These are phyloP conservation scores for Capsicum pubescens DNA, from an alignment of 257 asterid species.

Conservation along the genomic window DNA sequence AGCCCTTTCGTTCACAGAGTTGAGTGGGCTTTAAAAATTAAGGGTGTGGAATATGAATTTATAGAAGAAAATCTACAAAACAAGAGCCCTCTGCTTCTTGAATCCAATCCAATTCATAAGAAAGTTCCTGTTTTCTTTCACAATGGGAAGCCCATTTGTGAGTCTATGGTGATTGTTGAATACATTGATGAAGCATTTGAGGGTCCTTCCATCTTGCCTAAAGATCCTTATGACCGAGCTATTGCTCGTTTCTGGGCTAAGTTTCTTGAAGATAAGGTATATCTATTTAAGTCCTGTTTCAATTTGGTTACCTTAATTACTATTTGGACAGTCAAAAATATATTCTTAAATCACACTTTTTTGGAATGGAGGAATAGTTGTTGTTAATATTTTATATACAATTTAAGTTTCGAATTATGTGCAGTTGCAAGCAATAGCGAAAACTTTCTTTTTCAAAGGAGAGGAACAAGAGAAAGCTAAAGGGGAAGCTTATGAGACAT, in stretches of 20 bases:
- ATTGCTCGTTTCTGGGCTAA: background rate
- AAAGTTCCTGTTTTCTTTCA: conserved; percentile 1
- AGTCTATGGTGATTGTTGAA: background rate
- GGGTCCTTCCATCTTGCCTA: background rate
- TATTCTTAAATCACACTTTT: no score
- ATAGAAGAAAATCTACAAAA: background rate
- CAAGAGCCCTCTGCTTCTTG: background rate
- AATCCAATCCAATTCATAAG: background rate
- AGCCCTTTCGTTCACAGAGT: conserved; percentile 5
- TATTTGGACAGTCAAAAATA: no score
- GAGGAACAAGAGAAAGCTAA: background rate
- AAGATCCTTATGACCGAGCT: conserved; percentile 3
- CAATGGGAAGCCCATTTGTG: background rate
- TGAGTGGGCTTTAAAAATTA: conserved; percentile 14
- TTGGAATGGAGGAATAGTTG: background rate
- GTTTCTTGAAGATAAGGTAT: background rate
- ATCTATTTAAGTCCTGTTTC: background rate
- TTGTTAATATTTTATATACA: background rate
- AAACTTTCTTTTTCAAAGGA: conserved; percentile 1
- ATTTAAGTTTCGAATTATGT: background rate
- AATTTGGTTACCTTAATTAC: background rate
- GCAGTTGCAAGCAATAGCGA: background rate
- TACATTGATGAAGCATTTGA: conserved; percentile 3
- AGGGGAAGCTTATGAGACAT: background rate
- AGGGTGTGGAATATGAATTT: background rate